These are phyloP conservation scores for Pachysandra terminalis DNA, from an alignment of 164 flowering plant genomes.

Conservation along the genomic window DNA sequence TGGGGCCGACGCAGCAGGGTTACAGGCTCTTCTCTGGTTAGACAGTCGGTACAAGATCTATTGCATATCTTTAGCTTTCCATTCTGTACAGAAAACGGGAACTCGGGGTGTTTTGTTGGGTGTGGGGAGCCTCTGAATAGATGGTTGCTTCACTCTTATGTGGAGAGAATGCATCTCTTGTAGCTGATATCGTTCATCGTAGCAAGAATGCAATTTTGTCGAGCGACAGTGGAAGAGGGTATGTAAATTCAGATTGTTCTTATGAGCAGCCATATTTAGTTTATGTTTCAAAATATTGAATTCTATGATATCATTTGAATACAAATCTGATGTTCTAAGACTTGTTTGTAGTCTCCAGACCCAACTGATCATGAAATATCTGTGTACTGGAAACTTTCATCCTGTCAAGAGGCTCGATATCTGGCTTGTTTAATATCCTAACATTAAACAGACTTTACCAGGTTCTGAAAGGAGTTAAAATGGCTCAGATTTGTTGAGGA, in stretches of 20 bases:
- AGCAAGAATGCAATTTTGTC: conserved; percentile 32
- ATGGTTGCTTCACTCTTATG: conserved; percentile 78
- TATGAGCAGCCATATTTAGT: not conserved
- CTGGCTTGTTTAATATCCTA: too few relatives aligned
- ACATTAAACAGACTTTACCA: too few relatives aligned
- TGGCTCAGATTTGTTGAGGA: too few relatives aligned
- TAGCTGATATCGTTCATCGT: conserved; percentile 22
- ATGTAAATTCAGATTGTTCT: not conserved
- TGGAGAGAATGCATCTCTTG: conserved; percentile 91
- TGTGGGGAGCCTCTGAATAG: conserved; percentile 78
- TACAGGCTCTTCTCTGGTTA: conserved; percentile 82
- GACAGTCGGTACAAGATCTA: conserved; percentile 81
- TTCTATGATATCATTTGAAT: too few relatives aligned
- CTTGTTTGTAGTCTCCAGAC: too few relatives aligned
- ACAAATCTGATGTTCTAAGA: too few relatives aligned
- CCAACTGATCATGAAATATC: too few relatives aligned
- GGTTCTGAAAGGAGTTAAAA: too few relatives aligned
- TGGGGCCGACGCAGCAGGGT: conserved; percentile 98
- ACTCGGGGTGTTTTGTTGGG: conserved; percentile 90
- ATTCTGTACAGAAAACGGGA: conserved; percentile 74
- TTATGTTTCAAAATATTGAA: too few relatives aligned
- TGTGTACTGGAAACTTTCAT: too few relatives aligned
- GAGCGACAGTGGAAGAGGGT: not conserved
- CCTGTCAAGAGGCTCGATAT: too few relatives aligned
- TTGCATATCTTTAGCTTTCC: conserved; percentile 75